Base-by-base conservation (phyloP, 2,329 filamentous ascomycete genomes). In the Cercospora zeae-maydis region DNA sequence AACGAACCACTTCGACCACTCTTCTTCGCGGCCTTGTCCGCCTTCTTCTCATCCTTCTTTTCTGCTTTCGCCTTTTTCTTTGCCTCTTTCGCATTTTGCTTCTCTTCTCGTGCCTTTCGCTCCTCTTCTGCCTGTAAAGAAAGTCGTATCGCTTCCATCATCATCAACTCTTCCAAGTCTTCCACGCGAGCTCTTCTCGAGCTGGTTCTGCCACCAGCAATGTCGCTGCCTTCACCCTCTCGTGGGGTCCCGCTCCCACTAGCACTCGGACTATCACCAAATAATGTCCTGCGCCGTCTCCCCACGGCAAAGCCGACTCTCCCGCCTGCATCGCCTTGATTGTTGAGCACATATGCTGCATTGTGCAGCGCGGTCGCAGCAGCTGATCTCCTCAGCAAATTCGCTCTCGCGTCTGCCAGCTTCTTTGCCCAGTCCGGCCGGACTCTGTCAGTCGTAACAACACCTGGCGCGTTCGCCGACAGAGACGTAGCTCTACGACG, bases 131-230 rank as follows among this genome's bases (percentile, higher is more conserved):
- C 88, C 0, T 90, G 92, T n/a, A 99, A 81, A 53, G 92, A 96
- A 31, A 96, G 77, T 39, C 95, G 84, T 53, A 99, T 96, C 0
- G 95, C 95, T 75, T 99, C 95, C 83, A 95, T 92, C 82, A 98
- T 92, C 95, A 99, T 99, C 81, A 99, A 90, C 54, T 96, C 93
- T 75, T 99, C 95, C 0, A 98, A 83, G 69, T 98, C 93, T 21
- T 96, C 91, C 73, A 96, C 86, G 31, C 91, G 83, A 61, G 77
- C 84, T 65, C 86, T 79, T 63, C 87, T 79, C 36, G 83, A 84
- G 68, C 81, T 83, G 16, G 77, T 75, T 7, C 83, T 76, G 13
- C 75, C 78, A 33, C 76, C 71, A 34, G 72, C 74, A 5, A 78
- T 63, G 62, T 78, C 78, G 58, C 60, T 73, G 61, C 74, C 63